Evolutionary conservation across 2,329 filamentous ascomycete genomes (phyloP).

Genomic region (Phyllachora maydis): DNA sequence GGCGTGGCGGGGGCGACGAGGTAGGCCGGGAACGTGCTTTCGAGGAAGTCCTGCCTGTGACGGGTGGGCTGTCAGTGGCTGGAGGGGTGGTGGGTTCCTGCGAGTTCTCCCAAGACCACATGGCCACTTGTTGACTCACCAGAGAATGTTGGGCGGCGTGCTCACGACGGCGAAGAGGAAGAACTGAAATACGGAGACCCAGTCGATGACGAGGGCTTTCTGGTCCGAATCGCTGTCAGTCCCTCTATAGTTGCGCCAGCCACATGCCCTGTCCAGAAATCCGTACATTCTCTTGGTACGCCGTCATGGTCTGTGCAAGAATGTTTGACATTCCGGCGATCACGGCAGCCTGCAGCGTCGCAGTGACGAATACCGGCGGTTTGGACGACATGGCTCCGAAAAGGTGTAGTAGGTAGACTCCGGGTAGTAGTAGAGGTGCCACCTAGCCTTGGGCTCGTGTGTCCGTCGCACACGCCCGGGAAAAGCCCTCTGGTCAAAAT

Average conservation of each 20-base stretch:
- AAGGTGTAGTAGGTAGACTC: no score
- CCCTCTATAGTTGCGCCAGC: no score
- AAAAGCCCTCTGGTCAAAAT: no score
- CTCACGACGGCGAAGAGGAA: conserved; percentile 50
- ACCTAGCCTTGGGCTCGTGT: no score
- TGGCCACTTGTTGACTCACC: conserved; percentile 23
- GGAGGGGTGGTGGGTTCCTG: no score
- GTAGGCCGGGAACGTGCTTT: conserved; percentile 47
- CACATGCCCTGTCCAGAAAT: no score
- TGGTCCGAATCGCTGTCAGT: no score
- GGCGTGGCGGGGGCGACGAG: conserved; percentile 17
- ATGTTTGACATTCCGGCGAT: conserved; percentile 51
- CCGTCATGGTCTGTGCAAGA: conserved; percentile 48
- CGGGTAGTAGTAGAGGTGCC: no score
- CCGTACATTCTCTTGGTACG: conserved; percentile 37
- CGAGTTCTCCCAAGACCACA: not conserved
- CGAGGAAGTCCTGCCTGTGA: conserved; percentile 53
- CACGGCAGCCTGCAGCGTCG: conserved; percentile 43
- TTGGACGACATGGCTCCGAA: no score
- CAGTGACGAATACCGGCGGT: conserved; percentile 31
- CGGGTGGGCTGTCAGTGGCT: no score
- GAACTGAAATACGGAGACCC: conserved; percentile 54
- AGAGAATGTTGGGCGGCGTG: conserved; percentile 68
- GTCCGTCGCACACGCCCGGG: no score
- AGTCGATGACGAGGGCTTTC: conserved; percentile 41